Evolutionary conservation across 768 basidiomycete genomes (phyloP).

Genomic region (Boletus insuetus): DNA sequence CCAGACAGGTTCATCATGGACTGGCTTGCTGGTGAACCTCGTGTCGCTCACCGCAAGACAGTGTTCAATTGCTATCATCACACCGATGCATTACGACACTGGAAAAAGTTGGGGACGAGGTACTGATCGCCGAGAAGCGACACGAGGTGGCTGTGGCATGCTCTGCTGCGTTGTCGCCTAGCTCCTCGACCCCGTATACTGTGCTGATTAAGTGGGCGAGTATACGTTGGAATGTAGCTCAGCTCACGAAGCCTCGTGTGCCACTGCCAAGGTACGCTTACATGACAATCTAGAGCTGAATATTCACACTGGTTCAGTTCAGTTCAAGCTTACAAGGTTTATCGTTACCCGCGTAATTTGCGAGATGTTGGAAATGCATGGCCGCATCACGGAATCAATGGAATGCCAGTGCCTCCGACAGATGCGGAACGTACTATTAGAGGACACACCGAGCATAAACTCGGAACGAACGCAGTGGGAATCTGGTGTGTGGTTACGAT

Average conservation of each 20-base stretch:
- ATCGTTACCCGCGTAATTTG: background rate
- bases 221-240: background rate
- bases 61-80: background rate
- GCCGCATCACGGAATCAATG: background rate
- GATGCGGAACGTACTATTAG: background rate
- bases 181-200: background rate
- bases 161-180: background rate
- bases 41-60: too few species aligned
- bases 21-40: background rate
- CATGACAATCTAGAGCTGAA: too few species aligned
- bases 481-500: background rate
- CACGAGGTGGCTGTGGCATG: background rate
- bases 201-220: background rate
- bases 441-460: background rate
- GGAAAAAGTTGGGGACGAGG: background rate
- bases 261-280: background rate
- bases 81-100: background rate
- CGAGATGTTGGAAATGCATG: background rate
- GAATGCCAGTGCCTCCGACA: background rate
- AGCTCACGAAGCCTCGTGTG: background rate
- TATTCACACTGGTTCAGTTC: background rate
- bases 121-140: background rate
- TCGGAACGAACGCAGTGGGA: background rate
- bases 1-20: background rate
- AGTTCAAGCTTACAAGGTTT: slow-evolving; percentile 1